Base-by-base conservation (phyloP, 2,329 filamentous ascomycete genomes). In the Ophiostoma pallidulum region DNA sequence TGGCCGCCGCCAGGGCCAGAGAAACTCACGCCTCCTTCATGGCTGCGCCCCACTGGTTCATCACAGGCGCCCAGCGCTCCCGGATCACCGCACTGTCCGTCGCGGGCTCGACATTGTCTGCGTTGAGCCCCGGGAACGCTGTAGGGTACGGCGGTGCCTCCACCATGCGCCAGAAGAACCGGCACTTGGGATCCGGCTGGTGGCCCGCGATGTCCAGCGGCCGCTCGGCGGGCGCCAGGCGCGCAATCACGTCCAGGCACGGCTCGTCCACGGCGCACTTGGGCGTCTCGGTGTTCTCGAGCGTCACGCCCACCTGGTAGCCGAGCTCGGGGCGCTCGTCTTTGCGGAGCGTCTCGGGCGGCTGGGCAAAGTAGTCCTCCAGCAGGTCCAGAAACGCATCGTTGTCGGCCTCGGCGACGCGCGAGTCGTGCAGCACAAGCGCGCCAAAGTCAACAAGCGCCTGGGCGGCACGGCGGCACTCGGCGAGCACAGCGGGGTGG, bases 341-440 rank as follows among this genome's bases (percentile, higher is more conserved):
- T 31, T 58, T 59, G 41, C 60, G 61, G 31, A 80, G 66, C 3
- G 58, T 60, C 8, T 60, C 66, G 14, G 19, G 29, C 14, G 75
- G 71, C 61, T 80, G 77, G 29, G 74, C 75, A 57, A 80, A 80
- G 66, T 80, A 80, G 65, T 79, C 75, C 62, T 80, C 77, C n/a
- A 80, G 70, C 32, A 80, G 66, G 60, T 80, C 75, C 48, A 80
- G 71, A 56, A 80, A 80, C 46, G 66, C 62, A 22, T 64, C 64
- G 64, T 80, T 80, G 62, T 77, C 73, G 3, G 62, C 55, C 56
- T 75, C 73, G 16, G 72, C 66, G 12, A 78, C 76, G 52, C 77
- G 75, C 44, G 72, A 73, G 64, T 80, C 77, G 64, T 77, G 77
- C 39, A 80, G 68, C 20, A 80, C 66, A 18, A 80, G 69, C 8